These are phyloP conservation scores for Apiotrichum siamense DNA, from an alignment of 1,284 basidiomycete genomes.

Conservation along the genomic window DNA sequence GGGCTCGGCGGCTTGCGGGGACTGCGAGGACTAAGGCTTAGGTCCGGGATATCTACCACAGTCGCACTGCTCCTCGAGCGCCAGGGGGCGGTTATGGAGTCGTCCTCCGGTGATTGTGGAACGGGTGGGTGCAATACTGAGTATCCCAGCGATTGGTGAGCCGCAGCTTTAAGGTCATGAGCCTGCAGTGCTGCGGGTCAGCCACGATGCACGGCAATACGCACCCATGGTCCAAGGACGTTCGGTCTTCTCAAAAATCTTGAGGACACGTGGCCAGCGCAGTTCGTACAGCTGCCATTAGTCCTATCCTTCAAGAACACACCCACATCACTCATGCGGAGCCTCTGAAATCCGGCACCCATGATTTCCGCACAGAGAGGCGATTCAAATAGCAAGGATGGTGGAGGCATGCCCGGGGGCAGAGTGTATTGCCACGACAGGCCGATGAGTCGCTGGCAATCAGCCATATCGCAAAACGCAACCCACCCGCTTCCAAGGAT, in stretches of 20 bases:
- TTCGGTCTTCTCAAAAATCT: slow-evolving; percentile 58
- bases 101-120: slow-evolving; percentile 19
- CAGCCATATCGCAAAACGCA: neutral
- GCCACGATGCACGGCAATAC: neutral
- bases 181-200: slow-evolving; percentile 19
- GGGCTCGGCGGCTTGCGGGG: too few species aligned
- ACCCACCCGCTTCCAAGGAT: slow-evolving; percentile 35
- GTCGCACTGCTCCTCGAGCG: slow-evolving; percentile 24
- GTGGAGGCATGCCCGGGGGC: slow-evolving; percentile 52
- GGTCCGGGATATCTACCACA: too few species aligned
- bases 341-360: slow-evolving; percentile 73
- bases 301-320: neutral
- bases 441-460: slow-evolving; percentile 26
- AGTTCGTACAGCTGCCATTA: slow-evolving; percentile 64
- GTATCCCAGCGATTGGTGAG: slow-evolving; percentile 32
- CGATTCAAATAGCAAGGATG: slow-evolving; percentile 56
- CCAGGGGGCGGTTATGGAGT: slow-evolving; percentile 31
- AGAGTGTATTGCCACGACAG: slow-evolving; percentile 57
- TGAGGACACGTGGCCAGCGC: slow-evolving; percentile 70
- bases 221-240: slow-evolving; percentile 58
- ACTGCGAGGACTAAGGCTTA: too few species aligned
- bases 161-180: slow-evolving; percentile 17
- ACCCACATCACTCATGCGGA: slow-evolving; percentile 55
- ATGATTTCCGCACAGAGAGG: slow-evolving; percentile 68
- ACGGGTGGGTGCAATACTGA: neutral